phyloP scores from a whole-genome alignment of 2,329 filamentous ascomycete species.

The Alternaria triticina region DNA sequence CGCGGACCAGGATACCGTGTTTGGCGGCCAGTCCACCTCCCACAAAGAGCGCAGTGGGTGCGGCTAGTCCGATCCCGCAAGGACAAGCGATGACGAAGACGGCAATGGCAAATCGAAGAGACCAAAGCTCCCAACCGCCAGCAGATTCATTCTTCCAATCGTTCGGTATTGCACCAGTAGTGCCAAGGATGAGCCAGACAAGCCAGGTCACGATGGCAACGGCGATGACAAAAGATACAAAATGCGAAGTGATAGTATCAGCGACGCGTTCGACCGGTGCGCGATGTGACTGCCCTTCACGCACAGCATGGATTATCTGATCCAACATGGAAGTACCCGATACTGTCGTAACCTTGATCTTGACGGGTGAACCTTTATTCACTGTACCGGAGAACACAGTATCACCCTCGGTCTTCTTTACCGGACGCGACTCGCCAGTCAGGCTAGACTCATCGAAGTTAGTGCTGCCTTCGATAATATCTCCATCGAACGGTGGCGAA shows the following conservation, averaged over 20 bases:
- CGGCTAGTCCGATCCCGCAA: conserved; percentile 83
- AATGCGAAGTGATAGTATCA: conserved; percentile 75
- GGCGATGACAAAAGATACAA: conserved; percentile 74
- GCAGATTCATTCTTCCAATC: conserved; percentile 61
- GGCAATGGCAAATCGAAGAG: conserved; percentile 81
- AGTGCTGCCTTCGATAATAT: conserved; percentile 63
- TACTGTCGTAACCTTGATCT: conserved; percentile 68
- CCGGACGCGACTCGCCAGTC: conserved; percentile 75
- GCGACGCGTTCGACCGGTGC: conserved; percentile 79
- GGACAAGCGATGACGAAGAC: conserved; percentile 89
- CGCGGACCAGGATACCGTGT: conserved; percentile 81
- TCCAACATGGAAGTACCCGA: conserved; percentile 78
- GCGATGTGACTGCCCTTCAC: conserved; percentile 77
- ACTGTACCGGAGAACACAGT: conserved; percentile 75
- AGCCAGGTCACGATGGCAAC: conserved; percentile 75
- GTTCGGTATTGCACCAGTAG: conserved; percentile 62
- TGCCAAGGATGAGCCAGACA: conserved; percentile 71
- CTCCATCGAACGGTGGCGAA: conserved; percentile 84
- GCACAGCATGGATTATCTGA: conserved; percentile 77
- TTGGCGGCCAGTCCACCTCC: conserved; percentile 80
- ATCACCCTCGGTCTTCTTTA: conserved; percentile 69
- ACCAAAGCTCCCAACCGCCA: conserved; percentile 75
- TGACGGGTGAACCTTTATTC: conserved; percentile 70
- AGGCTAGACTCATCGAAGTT: conserved; percentile 89
- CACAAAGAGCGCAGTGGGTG: conserved; percentile 83